Evolutionary conservation across 805 yeast genomes (phyloP).

Genomic region (Wickerhamiella alocasiicola): DNA sequence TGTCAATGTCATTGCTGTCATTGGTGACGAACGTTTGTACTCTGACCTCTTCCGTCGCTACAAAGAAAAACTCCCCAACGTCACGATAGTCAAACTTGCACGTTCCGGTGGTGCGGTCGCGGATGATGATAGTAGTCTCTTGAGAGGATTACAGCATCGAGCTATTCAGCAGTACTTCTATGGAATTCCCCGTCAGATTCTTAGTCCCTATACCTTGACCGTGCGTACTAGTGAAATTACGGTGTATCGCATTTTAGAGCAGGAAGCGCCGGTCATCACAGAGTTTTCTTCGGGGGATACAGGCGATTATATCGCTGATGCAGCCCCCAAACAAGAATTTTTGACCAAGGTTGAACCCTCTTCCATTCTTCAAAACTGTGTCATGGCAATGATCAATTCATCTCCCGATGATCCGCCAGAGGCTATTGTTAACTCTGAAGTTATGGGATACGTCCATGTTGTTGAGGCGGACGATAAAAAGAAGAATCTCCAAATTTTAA

Average conservation of each 20-base stretch:
- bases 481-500: slow-evolving; percentile 51
- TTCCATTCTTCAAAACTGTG: slow-evolving; percentile 51
- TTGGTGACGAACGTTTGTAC: slow-evolving; percentile 57
- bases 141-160: slow-evolving; percentile 60
- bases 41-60: slow-evolving; percentile 46
- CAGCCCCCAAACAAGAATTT: slow-evolving; percentile 22
- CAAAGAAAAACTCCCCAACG: slow-evolving; percentile 11
- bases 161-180: slow-evolving; percentile 81
- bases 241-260: slow-evolving; percentile 47
- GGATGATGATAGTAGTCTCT: slow-evolving; percentile 47
- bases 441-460: slow-evolving; percentile 68
- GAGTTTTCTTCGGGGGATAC: slow-evolving; percentile 10
- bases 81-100: slow-evolving; percentile 48
- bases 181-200: slow-evolving; percentile 48
- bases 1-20: slow-evolving; percentile 47
- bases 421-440: slow-evolving; percentile 41
- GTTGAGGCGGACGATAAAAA: slow-evolving; percentile 63
- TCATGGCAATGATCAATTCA: slow-evolving; percentile 53
- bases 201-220: slow-evolving; percentile 80
- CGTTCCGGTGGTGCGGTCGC: slow-evolving; percentile 69
- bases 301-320: slow-evolving; percentile 12
- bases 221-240: slow-evolving; percentile 49
- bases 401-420: slow-evolving; percentile 36
- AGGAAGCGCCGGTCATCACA: slow-evolving; percentile 10
- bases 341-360: slow-evolving; percentile 30